A percentile compares a stretch with the other conserved stretches of the same genome.
These are phyloP conservation scores for Batrachochytrium dendrobatidis DNA, from an alignment of 371 early-diverging fungal species.

Conservation along the genomic window DNA sequence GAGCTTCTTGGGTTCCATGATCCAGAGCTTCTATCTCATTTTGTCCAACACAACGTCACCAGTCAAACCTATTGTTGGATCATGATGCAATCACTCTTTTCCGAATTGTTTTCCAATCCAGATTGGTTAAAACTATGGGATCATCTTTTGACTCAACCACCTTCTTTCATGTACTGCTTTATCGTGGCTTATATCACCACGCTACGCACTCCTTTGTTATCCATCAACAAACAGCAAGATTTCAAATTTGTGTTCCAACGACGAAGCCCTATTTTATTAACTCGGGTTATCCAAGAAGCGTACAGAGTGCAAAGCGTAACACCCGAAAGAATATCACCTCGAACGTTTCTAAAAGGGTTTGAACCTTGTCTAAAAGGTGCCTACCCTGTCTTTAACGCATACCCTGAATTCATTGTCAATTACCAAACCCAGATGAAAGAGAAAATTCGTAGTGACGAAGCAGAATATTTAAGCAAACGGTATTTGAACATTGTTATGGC, in stretches of 20 bases:
- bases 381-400: constrained; percentile 44
- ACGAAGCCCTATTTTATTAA: constrained; percentile 19
- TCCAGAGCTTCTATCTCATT: constrained; percentile 39
- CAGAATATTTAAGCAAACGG: constrained; percentile 33
- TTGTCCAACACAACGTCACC: constrained; percentile 33
- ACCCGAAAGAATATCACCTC: constrained; percentile 19
- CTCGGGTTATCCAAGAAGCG: constrained; percentile 20
- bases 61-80: constrained; percentile 48
- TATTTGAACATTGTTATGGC: background rate
- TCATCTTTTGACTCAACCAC: constrained; percentile 39
- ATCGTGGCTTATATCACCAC: constrained; percentile 31
- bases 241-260: constrained; percentile 37
- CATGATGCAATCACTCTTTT: constrained; percentile 35
- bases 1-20: constrained; percentile 41
- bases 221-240: constrained; percentile 20
- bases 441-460: constrained; percentile 39
- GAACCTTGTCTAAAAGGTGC: constrained; percentile 26
- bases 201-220: constrained; percentile 28
- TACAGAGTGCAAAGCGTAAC: constrained; percentile 26
- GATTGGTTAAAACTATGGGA: constrained; percentile 49
- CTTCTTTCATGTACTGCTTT: constrained; percentile 38
- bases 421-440: constrained; percentile 41
- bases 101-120: constrained; percentile 26
- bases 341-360: constrained; percentile 25
- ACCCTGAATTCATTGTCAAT: constrained; percentile 42